Percentiles rank a stretch among this genome's conserved stretches.
Evolutionary conservation across 169 alveolate species (phyloP).

Genomic region (Eimeria falciformis): DNA sequence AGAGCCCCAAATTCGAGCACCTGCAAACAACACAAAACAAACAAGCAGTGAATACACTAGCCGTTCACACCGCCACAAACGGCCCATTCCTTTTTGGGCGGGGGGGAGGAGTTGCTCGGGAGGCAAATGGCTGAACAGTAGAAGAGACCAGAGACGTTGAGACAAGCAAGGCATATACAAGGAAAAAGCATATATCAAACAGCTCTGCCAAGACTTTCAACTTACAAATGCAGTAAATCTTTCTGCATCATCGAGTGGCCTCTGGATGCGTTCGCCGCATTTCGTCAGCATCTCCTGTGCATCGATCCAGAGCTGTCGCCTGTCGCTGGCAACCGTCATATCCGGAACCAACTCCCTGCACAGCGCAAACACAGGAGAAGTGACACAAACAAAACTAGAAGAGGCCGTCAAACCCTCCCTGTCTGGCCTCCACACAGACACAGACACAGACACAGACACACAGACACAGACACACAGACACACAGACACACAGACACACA

Average conservation of each 20-base stretch:
- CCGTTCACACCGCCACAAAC: no score
- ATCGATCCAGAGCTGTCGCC: conserved; percentile 46
- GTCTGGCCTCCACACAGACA: no score
- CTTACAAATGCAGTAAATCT: conserved; percentile 9
- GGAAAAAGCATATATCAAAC: neutral
- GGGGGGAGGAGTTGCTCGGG: neutral
- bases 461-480: neutral
- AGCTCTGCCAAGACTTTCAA: no score
- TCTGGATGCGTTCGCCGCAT: neutral
- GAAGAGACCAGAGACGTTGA: neutral
- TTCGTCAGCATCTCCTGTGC: conserved; percentile 19
- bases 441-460: no score
- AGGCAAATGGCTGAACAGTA: neutral
- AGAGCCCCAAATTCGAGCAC: conserved; percentile 9
- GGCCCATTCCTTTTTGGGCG: no score
- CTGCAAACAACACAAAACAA: neutral
- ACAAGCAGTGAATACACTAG: neutral
- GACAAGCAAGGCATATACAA: neutral
- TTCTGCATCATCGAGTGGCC: conserved; percentile 46
- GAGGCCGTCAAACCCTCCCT: no score
- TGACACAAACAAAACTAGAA: neutral
- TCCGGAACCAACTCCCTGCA: conserved; percentile 43
- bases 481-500: neutral
- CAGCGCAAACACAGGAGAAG: neutral
- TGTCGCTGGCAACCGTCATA: conserved; percentile 1